Percentiles rank a stretch among this genome's conserved stretches.
phyloP scores from a whole-genome alignment of 805 yeast species.

The Sugiyamaella smithiae region DNA sequence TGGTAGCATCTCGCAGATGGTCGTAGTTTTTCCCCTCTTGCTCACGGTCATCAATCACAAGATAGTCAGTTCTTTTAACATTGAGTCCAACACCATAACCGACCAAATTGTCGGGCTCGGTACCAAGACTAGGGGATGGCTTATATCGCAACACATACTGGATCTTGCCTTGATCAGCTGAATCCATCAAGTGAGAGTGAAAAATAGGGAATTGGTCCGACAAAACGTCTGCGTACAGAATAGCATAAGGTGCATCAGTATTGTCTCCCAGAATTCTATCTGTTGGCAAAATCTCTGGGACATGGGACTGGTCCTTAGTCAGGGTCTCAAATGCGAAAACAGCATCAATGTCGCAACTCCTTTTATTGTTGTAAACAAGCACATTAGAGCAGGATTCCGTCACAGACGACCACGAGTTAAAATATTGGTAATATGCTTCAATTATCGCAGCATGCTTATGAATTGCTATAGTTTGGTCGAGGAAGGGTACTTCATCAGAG shows the following conservation, averaged over 20 bases:
- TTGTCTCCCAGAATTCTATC: conserved; percentile 65
- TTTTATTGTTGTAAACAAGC: conserved; percentile 49
- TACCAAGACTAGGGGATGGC: conserved; percentile 40
- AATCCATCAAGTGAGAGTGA: conserved; percentile 55
- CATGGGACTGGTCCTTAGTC: conserved; percentile 33
- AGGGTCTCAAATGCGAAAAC: conserved; percentile 71
- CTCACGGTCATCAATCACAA: conserved; percentile 58
- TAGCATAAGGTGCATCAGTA: conserved; percentile 49
- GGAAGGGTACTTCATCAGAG: conserved; percentile 20
- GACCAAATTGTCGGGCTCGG: conserved; percentile 22
- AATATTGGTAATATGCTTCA: conserved; percentile 60
- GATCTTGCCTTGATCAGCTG: conserved; percentile 62
- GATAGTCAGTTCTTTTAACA: conserved; percentile 63
- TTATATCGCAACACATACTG: conserved; percentile 75
- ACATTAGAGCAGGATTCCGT: conserved; percentile 42
- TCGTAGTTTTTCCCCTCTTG: conserved; percentile 8
- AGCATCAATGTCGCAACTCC: conserved; percentile 66
- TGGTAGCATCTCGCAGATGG: conserved; percentile 26
- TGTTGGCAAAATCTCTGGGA: conserved; percentile 38
- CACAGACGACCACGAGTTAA: conserved; percentile 28
- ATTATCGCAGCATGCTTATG: conserved; percentile 59
- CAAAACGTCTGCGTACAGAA: conserved; percentile 64
- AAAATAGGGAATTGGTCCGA: conserved; percentile 52
- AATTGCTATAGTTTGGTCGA: conserved; percentile 46
- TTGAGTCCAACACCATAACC: conserved; percentile 71